Percentiles rank a stretch among this genome's conserved stretches.
These are phyloP conservation scores for Boletus edulis DNA, from an alignment of 768 basidiomycete species.

Conservation along the genomic window DNA sequence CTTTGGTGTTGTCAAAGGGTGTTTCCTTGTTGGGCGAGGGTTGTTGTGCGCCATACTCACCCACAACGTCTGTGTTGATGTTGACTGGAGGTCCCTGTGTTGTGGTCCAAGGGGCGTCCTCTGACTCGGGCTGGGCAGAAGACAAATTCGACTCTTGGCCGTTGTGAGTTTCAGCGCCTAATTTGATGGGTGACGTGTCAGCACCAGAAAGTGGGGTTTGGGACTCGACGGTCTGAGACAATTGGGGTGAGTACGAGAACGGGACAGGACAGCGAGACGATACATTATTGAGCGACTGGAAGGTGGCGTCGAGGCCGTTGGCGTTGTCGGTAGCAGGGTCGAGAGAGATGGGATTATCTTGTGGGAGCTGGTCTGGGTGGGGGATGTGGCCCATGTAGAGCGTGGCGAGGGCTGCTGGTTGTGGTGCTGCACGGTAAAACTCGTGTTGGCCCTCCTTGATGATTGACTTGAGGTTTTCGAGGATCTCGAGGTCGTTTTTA, in stretches of 20 bases:
- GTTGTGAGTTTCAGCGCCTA: conserved; percentile 19
- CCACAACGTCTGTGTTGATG: conserved; percentile 14
- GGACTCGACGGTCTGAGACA: conserved; percentile 23
- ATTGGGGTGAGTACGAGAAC: conserved; percentile 4
- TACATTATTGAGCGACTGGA: conserved; percentile 33
- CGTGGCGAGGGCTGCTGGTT: conserved; percentile 60
- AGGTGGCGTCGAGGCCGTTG: conserved; percentile 1
- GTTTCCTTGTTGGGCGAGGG: conserved; percentile 22
- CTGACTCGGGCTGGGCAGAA: conserved; percentile 10
- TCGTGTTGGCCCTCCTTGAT: conserved; percentile 76
- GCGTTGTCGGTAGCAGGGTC: conserved; percentile 9
- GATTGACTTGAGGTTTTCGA: conserved; percentile 70
- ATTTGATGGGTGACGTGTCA: conserved; percentile 22
- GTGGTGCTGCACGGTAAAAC: conserved; percentile 62
- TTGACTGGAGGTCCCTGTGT: conserved; percentile 4
- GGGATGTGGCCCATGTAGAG: conserved; percentile 58
- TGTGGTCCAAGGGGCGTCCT: conserved; percentile 2
- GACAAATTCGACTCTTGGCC: conserved; percentile 9
- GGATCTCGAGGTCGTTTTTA: conserved; percentile 66
- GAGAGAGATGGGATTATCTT: conserved; percentile 10
- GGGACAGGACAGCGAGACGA: conserved; percentile 16
- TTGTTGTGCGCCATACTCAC: conserved; percentile 31
- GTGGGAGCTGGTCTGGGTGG: conserved; percentile 31
- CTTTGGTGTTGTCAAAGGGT: conserved; percentile 26
- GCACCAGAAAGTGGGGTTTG: conserved; percentile 25